A percentile compares a stretch with the other conserved stretches of the same genome.
Evolutionary conservation across 2,329 filamentous ascomycete species (phyloP).

Genomic region (Pseudopithomyces chartarum): DNA sequence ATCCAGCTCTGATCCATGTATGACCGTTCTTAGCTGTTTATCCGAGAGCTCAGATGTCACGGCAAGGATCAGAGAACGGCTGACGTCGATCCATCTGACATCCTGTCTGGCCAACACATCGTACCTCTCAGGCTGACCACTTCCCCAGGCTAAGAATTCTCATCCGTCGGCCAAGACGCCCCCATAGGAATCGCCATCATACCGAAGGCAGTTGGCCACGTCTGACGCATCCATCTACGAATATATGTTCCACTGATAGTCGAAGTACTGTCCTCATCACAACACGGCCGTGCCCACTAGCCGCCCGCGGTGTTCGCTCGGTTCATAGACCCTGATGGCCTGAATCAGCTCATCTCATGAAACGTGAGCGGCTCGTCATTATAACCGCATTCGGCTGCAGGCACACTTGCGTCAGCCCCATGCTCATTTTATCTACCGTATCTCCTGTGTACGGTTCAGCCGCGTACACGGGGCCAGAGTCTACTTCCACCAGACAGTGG

Average conservation of each 20-base stretch:
- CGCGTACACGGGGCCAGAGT: background rate
- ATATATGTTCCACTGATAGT: too few relatives aligned
- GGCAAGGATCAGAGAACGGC: slow-evolving; percentile 34
- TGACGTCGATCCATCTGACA: slow-evolving; percentile 42
- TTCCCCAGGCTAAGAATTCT: slow-evolving; percentile 32
- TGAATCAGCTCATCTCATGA: slow-evolving; percentile 9
- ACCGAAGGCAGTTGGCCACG: background rate
- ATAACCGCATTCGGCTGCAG: slow-evolving; percentile 18
- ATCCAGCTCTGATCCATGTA: slow-evolving; percentile 30
- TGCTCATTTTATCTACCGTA: slow-evolving; percentile 1
- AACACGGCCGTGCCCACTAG: background rate
- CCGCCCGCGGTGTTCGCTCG: slow-evolving; percentile 8
- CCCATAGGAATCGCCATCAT: slow-evolving; percentile 13
- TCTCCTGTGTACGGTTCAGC: background rate
- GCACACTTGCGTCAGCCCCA: slow-evolving; percentile 10
- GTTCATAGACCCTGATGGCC: slow-evolving; percentile 10
- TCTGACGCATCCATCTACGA: background rate
- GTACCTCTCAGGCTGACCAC: slow-evolving; percentile 34
- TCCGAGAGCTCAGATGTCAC: slow-evolving; percentile 36
- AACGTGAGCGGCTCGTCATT: slow-evolving; percentile 20
- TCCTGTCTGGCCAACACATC: slow-evolving; percentile 30
- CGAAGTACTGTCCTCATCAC: background rate
- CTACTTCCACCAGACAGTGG: background rate
- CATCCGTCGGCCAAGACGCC: slow-evolving; percentile 43
- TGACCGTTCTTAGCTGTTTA: slow-evolving; percentile 36